These are phyloP conservation scores for Daldinia caldariorum DNA, from an alignment of 495 filamentous ascomycete genomes.

Conservation along the genomic window DNA sequence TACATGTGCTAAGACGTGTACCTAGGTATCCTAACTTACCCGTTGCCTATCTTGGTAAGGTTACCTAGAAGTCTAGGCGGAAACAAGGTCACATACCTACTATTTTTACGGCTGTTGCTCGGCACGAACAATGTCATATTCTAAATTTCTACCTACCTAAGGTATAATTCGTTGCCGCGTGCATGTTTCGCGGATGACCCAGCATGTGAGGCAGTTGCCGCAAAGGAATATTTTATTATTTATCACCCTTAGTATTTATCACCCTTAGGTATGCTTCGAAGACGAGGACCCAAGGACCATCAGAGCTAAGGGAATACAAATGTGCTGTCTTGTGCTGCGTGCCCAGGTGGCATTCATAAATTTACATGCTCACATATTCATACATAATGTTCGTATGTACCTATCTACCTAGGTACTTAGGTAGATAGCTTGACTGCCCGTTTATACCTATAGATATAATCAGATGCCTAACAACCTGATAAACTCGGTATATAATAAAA, in stretches of 20 bases:
- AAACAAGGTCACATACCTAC: neutral
- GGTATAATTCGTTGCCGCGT: neutral
- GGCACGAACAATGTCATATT: slow-evolving; percentile 13
- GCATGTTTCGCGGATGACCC: neutral
- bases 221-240: neutral
- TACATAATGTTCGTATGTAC: neutral
- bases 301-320: slow-evolving; percentile 25
- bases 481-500: neutral
- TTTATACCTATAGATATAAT: slow-evolving; percentile 1
- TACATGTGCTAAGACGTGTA: neutral
- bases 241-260: neutral
- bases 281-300: neutral
- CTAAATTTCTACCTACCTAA: neutral
- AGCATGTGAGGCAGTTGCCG: neutral
- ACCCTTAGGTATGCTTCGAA: neutral
- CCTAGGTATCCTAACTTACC: slow-evolving; percentile 5
- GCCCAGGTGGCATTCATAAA: neutral
- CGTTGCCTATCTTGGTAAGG: slow-evolving; percentile 8
- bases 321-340: slow-evolving; percentile 39
- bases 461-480: neutral
- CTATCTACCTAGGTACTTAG: too few relatives aligned
- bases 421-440: neutral
- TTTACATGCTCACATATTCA: neutral
- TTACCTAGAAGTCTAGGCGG: slow-evolving; percentile 6
- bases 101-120: slow-evolving; percentile 37